Base-by-base conservation (phyloP, 139 green algal genomes). In the Chlorella sp. region DNA sequence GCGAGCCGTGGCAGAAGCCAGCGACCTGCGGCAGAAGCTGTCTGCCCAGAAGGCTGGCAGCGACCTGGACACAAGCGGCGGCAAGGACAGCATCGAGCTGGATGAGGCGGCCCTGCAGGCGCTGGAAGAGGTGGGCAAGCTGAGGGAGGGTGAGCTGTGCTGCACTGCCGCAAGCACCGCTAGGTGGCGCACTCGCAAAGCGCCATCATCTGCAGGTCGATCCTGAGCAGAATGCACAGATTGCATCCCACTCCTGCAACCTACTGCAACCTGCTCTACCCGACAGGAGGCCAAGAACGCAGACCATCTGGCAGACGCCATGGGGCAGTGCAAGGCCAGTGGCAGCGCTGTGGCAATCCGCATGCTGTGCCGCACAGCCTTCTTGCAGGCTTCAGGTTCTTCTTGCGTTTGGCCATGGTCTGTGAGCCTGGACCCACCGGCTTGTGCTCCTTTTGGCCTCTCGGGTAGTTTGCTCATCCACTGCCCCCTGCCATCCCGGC, bases 301-400 rank as follows among this genome's bases (percentile, higher is more conserved):
- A 21, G 78, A 83, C 63, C 63, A 74, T 20, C 3, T 74, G 63
- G 62, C 55, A 28, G 63, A 36, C 7, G 44, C 63, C 39, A 36
- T 83, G 28, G 34, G 76, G 76, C 56, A 63, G 18, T 73, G 32
- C 60, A 72, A 47, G 76, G 75, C 71, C 23, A 17, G 74, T 5
- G 12, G 26, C 68, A 36, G 60, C 20, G 21, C 20, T 32, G 23
- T 16, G 18, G 38, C 70, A 76, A 21, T 9, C 6, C 20, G 23
- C 6, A 25, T 28, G 11, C 68, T 17, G 32, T 51, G 18, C 17
- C 16, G n/a, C n/a, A n/a, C 30, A 30, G 15, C 34, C 1, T 51
- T 6, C 6, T 51, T 51, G 44, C 9, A 9, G 44, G 44, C 7
- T 51, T 51, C 44, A 55, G 7, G 7, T 11, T 55, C 11, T 55